Conservation (phyloP, 106 monocot species). For the Narthecium ossifragum region DNA sequence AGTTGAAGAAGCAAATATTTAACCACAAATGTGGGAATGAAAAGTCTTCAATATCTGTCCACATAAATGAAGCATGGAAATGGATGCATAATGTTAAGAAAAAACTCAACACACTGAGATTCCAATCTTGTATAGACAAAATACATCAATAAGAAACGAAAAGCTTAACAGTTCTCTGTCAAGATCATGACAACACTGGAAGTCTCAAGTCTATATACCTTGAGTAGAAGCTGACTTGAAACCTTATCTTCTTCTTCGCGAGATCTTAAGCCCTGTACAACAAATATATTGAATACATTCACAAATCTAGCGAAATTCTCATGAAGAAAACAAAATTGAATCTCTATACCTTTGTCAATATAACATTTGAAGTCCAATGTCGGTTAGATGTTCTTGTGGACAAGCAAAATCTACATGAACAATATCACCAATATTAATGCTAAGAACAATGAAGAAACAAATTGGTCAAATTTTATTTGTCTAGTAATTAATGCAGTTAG, state of each 20-base stretch:
- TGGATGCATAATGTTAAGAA: neutral
- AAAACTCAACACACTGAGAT: neutral
- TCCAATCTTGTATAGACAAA: too few species aligned
- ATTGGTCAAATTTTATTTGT: neutral
- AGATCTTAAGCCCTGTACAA: conserved; percentile 58
- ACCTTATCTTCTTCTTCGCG: conserved; percentile 90
- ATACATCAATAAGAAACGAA: neutral
- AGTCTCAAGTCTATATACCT: conserved; percentile 31
- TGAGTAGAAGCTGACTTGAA: conserved; percentile 70
- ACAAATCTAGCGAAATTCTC: neutral
- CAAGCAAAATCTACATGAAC: conserved; percentile 57
- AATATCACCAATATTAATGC: neutral
- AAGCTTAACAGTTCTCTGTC: neutral
- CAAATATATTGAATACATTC: neutral
- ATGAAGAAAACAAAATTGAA: conserved; percentile 6
- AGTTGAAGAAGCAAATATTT: too few species aligned
- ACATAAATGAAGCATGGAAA: neutral
- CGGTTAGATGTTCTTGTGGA: conserved; percentile 73
- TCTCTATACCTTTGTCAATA: conserved; percentile 52
- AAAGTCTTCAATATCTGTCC: neutral
- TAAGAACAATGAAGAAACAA: neutral
- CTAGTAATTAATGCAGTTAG: neutral
- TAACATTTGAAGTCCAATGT: conserved; percentile 64
- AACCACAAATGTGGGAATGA: too few species aligned
- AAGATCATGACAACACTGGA: neutral